A percentile compares a stretch with the other conserved stretches of the same genome.
phyloP scores from a whole-genome alignment of 495 filamentous ascomycete species.

The Ascobolus immersus region DNA sequence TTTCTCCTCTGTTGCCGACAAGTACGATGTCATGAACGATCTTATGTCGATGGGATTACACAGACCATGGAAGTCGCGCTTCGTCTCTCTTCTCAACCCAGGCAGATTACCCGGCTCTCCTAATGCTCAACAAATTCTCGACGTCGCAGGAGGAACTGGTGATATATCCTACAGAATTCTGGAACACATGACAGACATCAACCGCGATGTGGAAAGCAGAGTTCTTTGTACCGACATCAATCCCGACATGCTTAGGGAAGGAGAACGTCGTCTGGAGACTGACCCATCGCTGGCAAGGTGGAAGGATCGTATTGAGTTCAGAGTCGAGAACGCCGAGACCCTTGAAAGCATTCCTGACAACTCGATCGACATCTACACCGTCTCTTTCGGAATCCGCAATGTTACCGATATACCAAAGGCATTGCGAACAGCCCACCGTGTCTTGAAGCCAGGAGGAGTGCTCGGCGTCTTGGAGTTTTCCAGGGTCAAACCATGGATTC shows the following conservation, averaged over 20 bases:
- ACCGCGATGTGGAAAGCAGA: slow-evolving; percentile 47
- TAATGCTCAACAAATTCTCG: slow-evolving; percentile 67
- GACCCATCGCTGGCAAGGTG: too few species aligned
- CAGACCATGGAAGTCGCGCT: slow-evolving; percentile 95
- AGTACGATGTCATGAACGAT: slow-evolving; percentile 86
- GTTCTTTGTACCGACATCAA: slow-evolving; percentile 93
- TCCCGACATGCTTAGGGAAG: slow-evolving; percentile 73
- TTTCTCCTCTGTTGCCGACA: slow-evolving; percentile 84
- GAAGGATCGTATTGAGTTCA: slow-evolving; percentile 41
- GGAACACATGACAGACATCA: slow-evolving; percentile 59
- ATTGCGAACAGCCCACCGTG: slow-evolving; percentile 53
- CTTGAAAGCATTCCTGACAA: slow-evolving; percentile 36
- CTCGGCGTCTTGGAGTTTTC: slow-evolving; percentile 95
- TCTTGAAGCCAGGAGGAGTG: slow-evolving; percentile 80
- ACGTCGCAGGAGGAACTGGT: slow-evolving; percentile 89
- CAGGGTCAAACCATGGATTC: slow-evolving; percentile 38
- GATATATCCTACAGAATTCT: slow-evolving; percentile 97
- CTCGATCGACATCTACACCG: slow-evolving; percentile 76
- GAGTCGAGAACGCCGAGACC: slow-evolving; percentile 74
- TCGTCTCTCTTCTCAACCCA: slow-evolving; percentile 76
- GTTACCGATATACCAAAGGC: slow-evolving; percentile 71
- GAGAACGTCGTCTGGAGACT: slow-evolving; percentile 49
- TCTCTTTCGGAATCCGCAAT: slow-evolving; percentile 92
- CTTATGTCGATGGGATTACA: slow-evolving; percentile 95
- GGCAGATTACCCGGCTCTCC: slow-evolving; percentile 36